Base-by-base conservation (phyloP, 495 filamentous ascomycete genomes). In the Lentithecium fluviatile region DNA sequence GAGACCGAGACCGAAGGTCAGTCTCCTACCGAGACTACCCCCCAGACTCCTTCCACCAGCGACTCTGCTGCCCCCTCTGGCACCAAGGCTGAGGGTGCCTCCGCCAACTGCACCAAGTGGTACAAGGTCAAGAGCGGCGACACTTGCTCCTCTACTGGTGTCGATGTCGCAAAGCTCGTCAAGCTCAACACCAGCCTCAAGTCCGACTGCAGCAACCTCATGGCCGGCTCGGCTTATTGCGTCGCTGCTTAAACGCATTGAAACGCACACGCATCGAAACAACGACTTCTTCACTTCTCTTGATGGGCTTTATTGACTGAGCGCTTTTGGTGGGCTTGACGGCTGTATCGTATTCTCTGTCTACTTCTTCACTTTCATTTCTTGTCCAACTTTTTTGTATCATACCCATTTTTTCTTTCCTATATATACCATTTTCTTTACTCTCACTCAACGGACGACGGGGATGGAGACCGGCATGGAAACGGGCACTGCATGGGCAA, bases 161-260 rank as follows among this genome's bases (percentile, higher is more conserved):
- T 29, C 8, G 21, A 56, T n/a, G 37, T 60, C 45, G 48, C 11
- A 25, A 45, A 43, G 36, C 56, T 65, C 17, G 13, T 6, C 20
- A 6, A 48, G 40, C 38, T 60, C 11, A 65, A 65, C 34, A 12
- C 48, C 15, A 21, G 37, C 42, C 36, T 76, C 21, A 43, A 71
- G 32, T 34, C 53, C 34, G 48, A 50, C 17, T 76, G 74, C 70
- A 67, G 68, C 0, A 75, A 75, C 49, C 67, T 76, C 32, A 65
- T 69, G 70, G 34, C 69, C 38, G 73, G 70, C 7, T 74, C 68
- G 40, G 65, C 69, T 34, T 76, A 76, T 60, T 76, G 74, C 63
- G 62, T 73, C 43, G 36, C 46, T 12, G 60, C 55, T 7, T 64
- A 43, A 64, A 15, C n/a, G 48, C 52, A 36, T 19, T 2, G 37